phyloP scores from a whole-genome alignment of 208 protist species.

The Acanthamoeba culbertsoni region DNA sequence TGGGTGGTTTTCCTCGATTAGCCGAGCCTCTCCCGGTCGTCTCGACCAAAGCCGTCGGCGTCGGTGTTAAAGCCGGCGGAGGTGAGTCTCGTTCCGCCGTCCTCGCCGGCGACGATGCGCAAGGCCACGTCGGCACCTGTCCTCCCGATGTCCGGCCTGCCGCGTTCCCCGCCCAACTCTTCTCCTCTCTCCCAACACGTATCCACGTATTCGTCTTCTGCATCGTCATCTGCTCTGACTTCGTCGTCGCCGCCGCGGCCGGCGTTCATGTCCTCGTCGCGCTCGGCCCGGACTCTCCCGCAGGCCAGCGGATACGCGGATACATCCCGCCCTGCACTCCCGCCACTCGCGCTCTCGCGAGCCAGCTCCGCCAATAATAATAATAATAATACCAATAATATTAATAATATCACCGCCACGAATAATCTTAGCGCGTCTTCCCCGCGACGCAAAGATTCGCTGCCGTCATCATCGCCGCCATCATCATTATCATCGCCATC shows the following conservation, averaged over 20 bases:
- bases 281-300: not conserved
- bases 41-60: not conserved
- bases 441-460: not conserved
- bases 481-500: not conserved
- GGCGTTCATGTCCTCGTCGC: not conserved
- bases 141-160: not conserved
- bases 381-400: not conserved
- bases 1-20: too few species aligned
- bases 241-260: not conserved
- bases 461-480: not conserved
- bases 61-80: not conserved
- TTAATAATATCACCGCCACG: too few species aligned
- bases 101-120: not conserved
- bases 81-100: not conserved
- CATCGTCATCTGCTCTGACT: not conserved
- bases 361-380: not conserved
- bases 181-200: not conserved
- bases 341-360: not conserved
- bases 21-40: too few species aligned
- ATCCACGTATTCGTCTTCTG: too few species aligned
- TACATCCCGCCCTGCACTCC: not conserved
- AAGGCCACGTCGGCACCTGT: conserved; percentile 15
- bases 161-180: not conserved
- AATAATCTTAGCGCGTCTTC: too few species aligned
- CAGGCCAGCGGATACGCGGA: not conserved